These are phyloP conservation scores for Tuber umbilicatum DNA, from an alignment of 495 filamentous ascomycete species.

Conservation along the genomic window DNA sequence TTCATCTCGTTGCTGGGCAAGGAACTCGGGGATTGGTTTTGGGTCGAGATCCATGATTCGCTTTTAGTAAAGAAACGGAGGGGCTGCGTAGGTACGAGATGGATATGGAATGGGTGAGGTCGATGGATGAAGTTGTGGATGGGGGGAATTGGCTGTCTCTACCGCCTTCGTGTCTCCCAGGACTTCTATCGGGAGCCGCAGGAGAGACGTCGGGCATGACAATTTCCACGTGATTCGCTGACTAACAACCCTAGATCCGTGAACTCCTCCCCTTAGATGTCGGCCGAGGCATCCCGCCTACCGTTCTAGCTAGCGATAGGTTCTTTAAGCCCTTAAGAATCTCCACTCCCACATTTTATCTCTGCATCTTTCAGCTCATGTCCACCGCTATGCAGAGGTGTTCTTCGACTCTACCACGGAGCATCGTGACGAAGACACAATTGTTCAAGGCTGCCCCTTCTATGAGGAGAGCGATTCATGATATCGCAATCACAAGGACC, in stretches of 20 bases:
- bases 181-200: not conserved
- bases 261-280: conserved; percentile 5
- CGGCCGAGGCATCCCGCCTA: conserved; percentile 14
- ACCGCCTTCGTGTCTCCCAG: no score
- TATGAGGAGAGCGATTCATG: conserved; percentile 56
- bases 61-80: conserved; percentile 32
- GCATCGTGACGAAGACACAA: conserved; percentile 20
- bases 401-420: conserved; percentile 34
- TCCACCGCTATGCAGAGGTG: conserved; percentile 39
- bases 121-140: conserved; percentile 16
- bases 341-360: conserved; percentile 15
- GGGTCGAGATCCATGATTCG: conserved; percentile 43
- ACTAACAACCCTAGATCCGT: conserved; percentile 12
- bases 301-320: conserved; percentile 2
- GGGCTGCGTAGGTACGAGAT: conserved; percentile 9
- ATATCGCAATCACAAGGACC: conserved; percentile 76
- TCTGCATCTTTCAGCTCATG: not conserved
- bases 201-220: not conserved
- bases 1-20: conserved; percentile 75
- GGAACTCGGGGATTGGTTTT: conserved; percentile 85
- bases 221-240: conserved; percentile 21
- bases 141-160: conserved; percentile 8
- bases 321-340: conserved; percentile 10
- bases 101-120: conserved; percentile 14
- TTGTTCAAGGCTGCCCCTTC: conserved; percentile 15